Percentiles rank a stretch among this genome's conserved stretches.
These are phyloP conservation scores for Fistulifera pelliculosa DNA, from an alignment of 108 stramenopile species.

Conservation along the genomic window DNA sequence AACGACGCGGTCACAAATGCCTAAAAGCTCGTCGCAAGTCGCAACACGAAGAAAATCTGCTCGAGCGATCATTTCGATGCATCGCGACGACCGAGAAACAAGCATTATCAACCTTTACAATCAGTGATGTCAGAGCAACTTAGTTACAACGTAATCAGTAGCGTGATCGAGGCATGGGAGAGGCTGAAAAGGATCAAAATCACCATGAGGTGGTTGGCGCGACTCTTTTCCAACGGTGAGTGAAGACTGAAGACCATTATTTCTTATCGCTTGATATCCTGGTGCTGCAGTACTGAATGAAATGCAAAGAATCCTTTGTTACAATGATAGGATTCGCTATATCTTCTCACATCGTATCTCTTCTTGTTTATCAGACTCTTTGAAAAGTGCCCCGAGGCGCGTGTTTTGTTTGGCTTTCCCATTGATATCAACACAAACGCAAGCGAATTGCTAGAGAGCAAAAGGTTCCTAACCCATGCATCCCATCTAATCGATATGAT, in stretches of 20 bases:
- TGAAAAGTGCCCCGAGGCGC: constrained; percentile 13
- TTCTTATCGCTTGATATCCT: no score
- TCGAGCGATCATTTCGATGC: no score
- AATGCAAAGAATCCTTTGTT: no score
- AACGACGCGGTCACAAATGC: no score
- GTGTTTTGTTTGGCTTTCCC: constrained; percentile 27
- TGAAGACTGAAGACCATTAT: no score
- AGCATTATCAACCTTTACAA: no score
- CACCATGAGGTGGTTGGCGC: constrained; percentile 18
- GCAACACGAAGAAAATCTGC: no score
- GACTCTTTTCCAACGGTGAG: constrained; percentile 23
- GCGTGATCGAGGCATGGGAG: constrained; percentile 28
- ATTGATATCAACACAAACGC: constrained; percentile 19
- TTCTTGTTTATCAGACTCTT: constrained; percentile 6
- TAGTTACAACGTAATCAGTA: constrained; percentile 17
- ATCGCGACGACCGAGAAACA: no score
- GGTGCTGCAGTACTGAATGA: no score
- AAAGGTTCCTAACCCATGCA: constrained; percentile 23
- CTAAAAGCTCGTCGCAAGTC: no score
- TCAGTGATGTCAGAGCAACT: constrained; percentile 8
- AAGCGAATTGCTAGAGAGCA: constrained; percentile 12
- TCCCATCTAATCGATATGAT: constrained; percentile 26
- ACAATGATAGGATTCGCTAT: no score
- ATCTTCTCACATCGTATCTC: no score
- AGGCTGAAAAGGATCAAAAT: constrained; percentile 6